These are phyloP conservation scores for Albugo candida DNA, from an alignment of 352 stramenopile species.

Conservation along the genomic window DNA sequence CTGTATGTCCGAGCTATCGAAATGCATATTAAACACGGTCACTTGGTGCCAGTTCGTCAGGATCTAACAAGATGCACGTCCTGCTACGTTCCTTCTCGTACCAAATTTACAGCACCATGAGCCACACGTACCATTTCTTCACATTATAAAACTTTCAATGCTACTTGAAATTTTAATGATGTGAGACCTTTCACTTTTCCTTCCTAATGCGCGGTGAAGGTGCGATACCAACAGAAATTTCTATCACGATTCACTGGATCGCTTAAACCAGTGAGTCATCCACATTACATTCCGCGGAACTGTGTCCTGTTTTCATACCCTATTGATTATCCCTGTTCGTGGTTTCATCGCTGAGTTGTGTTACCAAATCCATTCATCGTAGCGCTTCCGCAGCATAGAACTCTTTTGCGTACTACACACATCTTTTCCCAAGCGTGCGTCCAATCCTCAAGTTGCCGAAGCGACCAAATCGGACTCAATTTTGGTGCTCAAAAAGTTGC, in stretches of 20 bases:
- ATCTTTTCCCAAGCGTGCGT: constrained; percentile 90
- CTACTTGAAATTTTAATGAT: constrained; percentile 74
- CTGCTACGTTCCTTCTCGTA: too few species aligned
- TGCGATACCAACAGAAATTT: constrained; percentile 44
- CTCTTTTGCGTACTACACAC: constrained; percentile 50
- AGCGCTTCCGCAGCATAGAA: constrained; percentile 90
- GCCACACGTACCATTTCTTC: constrained; percentile 86
- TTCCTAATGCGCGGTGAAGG: constrained; percentile 77
- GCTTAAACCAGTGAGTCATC: constrained; percentile 28
- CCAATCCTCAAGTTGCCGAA: constrained; percentile 93
- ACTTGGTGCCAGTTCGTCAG: too few species aligned
- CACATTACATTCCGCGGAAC: constrained; percentile 73
- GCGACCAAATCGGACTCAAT: too few species aligned
- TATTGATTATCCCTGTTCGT: constrained; percentile 97
- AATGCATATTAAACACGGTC: too few species aligned
- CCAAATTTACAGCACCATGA: constrained; percentile 22
- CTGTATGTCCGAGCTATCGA: too few species aligned
- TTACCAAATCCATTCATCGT: constrained; percentile 94
- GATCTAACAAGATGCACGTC: too few species aligned
- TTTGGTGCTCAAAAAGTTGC: too few species aligned
- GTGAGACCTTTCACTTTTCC: constrained; percentile 59
- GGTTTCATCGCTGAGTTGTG: constrained; percentile 95
- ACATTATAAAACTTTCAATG: constrained; percentile 76
- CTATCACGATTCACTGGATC: constrained; percentile 36
- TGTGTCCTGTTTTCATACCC: constrained; percentile 95